A percentile compares a stretch with the other conserved stretches of the same genome.
Evolutionary conservation across 805 yeast genomes (phyloP).

Genomic region (Hanseniaspora lachancei): DNA sequence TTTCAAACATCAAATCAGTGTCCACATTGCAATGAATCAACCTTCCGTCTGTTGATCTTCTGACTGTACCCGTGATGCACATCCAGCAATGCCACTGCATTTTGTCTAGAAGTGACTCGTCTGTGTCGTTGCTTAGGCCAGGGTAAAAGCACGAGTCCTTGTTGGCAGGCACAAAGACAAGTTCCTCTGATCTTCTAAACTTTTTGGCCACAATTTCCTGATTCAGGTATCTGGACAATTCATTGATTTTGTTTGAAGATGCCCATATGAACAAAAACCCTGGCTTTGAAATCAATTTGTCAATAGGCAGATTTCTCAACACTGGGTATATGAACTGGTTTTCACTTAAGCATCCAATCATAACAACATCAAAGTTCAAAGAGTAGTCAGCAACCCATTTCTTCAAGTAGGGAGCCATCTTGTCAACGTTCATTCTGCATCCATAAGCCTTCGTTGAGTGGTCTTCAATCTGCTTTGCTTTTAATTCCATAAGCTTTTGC

Average conservation of each 20-base stretch:
- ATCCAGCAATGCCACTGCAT: conserved; percentile 96
- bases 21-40: conserved; percentile 85
- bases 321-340: conserved; percentile 55
- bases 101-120: conserved; percentile 42
- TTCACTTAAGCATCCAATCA: conserved; percentile 78
- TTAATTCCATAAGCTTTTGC: conserved; percentile 52
- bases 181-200: conserved; percentile 80
- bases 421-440: conserved; percentile 36
- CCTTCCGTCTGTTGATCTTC: conserved; percentile 72
- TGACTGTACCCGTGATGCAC: conserved; percentile 90
- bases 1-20: conserved; percentile 72
- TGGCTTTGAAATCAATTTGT: conserved; percentile 65
- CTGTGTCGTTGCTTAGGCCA: conserved; percentile 34
- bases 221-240: conserved; percentile 42
- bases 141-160: conserved; percentile 56
- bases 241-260: conserved; percentile 56
- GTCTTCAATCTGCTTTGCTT: conserved; percentile 40
- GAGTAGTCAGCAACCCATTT: conserved; percentile 48
- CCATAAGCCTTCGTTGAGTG: conserved; percentile 58
- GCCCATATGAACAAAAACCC: conserved; percentile 85
- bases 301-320: conserved; percentile 54
- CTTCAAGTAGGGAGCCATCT: conserved; percentile 45
- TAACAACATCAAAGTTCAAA: conserved; percentile 71
- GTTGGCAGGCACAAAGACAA: conserved; percentile 66
- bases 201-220: conserved; percentile 47